Conservation (phyloP, 2,329 filamentous ascomycete genomes). For the Alternaria viburni region DNA sequence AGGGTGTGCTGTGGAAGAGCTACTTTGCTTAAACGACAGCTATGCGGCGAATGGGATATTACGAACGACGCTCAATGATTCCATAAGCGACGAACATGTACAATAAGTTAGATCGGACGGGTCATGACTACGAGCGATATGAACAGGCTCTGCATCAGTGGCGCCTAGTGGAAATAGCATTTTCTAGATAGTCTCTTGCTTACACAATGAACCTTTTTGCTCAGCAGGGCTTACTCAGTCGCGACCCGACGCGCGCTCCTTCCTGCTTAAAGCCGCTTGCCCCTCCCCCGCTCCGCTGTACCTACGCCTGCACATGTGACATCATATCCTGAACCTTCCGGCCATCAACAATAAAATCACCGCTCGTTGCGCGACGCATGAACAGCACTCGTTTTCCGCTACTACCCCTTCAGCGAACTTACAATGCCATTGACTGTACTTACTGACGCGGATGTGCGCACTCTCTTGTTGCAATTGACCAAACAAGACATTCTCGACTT, state of each 20-base stretch:
- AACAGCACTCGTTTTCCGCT: not conserved
- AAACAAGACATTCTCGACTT: slow-evolving; percentile 64
- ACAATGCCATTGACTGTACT: slow-evolving; percentile 67
- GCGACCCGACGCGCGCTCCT: not conserved
- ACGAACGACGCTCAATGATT: not conserved
- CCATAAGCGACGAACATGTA: slow-evolving; percentile 8
- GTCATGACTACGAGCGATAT: not conserved
- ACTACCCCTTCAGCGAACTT: not conserved
- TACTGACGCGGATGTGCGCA: slow-evolving; percentile 61
- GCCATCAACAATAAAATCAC: not conserved
- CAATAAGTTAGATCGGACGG: slow-evolving; percentile 4
- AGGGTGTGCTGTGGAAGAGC: slow-evolving; percentile 98
- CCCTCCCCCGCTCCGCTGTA: slow-evolving; percentile 27
- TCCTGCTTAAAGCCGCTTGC: slow-evolving; percentile 12
- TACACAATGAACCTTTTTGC: not conserved
- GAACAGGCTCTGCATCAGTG: slow-evolving; percentile 6
- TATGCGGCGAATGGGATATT: not conserved
- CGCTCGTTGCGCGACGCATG: not conserved
- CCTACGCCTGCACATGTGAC: slow-evolving; percentile 1
- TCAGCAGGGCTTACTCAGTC: slow-evolving; percentile 16
- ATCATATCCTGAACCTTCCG: not conserved
- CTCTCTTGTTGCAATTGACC: slow-evolving; percentile 61
- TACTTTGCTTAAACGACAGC: slow-evolving; percentile 77
- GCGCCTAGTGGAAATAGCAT: slow-evolving; percentile 2
- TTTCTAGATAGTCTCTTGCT: slow-evolving; percentile 8